Conservation (phyloP, 2,329 filamentous ascomycete species). For the Trichoderma pleuroti region DNA sequence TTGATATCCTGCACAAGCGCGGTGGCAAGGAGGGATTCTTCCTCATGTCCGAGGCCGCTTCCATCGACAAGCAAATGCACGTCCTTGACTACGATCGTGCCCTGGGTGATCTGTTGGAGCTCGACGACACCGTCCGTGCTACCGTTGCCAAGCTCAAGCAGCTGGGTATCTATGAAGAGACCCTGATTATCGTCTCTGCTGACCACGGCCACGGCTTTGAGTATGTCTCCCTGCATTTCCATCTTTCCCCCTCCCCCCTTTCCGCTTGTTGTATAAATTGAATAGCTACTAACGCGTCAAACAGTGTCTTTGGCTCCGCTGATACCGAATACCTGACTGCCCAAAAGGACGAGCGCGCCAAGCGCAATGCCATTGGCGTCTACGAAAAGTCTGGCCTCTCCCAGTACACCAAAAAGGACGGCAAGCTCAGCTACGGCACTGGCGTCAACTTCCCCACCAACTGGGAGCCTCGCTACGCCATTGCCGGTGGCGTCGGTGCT, state of each 20-base stretch:
- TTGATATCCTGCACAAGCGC: slow-evolving; percentile 69
- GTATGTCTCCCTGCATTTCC: slow-evolving; percentile 27
- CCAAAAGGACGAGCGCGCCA: slow-evolving; percentile 63
- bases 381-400: slow-evolving; percentile 72
- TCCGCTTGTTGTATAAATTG: background rate
- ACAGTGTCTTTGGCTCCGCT: slow-evolving; percentile 68
- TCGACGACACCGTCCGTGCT: slow-evolving; percentile 77
- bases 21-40: slow-evolving; percentile 73
- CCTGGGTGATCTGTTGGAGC: slow-evolving; percentile 77
- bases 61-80: slow-evolving; percentile 90
- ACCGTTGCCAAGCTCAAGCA: slow-evolving; percentile 67
- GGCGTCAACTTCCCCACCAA: slow-evolving; percentile 75
- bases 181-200: slow-evolving; percentile 76
- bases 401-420: slow-evolving; percentile 63
- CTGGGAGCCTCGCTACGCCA: slow-evolving; percentile 81
- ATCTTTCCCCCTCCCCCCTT: background rate
- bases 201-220: slow-evolving; percentile 90
- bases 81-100: slow-evolving; percentile 79
- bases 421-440: slow-evolving; percentile 65
- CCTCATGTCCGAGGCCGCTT: slow-evolving; percentile 82
- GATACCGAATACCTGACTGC: slow-evolving; percentile 73
- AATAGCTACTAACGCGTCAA: slow-evolving; percentile 1
- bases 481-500: slow-evolving; percentile 68
- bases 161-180: slow-evolving; percentile 67
- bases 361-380: slow-evolving; percentile 70